Evolutionary conservation across 257 asterid species (phyloP).

Genomic region (Nicotiana sylvestris): DNA sequence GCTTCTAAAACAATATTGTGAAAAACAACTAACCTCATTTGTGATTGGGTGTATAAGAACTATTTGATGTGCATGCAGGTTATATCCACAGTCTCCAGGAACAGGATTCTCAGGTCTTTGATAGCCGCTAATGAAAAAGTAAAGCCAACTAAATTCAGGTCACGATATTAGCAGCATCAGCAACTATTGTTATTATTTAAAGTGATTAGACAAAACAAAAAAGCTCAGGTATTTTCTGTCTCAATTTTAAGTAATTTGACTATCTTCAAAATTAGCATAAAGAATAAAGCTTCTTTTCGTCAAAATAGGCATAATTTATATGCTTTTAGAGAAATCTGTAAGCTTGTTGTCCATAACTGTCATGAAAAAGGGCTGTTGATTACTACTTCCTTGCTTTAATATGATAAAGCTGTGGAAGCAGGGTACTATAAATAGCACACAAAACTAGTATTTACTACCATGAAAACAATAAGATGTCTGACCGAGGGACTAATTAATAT

Average conservation of each 20-base stretch:
- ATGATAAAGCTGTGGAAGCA: neutral
- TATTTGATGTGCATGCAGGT: constrained; percentile 79
- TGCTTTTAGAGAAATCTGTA: neutral
- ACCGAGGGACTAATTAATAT: neutral
- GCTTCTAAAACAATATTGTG: neutral
- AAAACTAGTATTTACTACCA: neutral
- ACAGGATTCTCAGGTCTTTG: constrained; percentile 82
- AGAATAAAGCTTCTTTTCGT: neutral
- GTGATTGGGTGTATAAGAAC: constrained; percentile 63
- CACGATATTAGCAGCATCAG: neutral
- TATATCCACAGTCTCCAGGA: constrained; percentile 98
- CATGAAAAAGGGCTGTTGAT: neutral
- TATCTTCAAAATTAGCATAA: neutral
- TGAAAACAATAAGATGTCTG: neutral
- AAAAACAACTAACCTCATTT: constrained; percentile 45
- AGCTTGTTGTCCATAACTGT: neutral
- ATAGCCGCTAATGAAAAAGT: constrained; percentile 56
- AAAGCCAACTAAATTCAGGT: neutral
- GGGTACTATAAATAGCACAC: neutral
- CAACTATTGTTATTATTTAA: neutral
- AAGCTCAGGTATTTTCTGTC: neutral
- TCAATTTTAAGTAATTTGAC: constrained; percentile 3
- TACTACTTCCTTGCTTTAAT: neutral
- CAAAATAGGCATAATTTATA: neutral
- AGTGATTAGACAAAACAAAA: neutral